Base-by-base conservation (phyloP, 768 basidiomycete genomes). In the Cystofilobasidium capitatum region DNA sequence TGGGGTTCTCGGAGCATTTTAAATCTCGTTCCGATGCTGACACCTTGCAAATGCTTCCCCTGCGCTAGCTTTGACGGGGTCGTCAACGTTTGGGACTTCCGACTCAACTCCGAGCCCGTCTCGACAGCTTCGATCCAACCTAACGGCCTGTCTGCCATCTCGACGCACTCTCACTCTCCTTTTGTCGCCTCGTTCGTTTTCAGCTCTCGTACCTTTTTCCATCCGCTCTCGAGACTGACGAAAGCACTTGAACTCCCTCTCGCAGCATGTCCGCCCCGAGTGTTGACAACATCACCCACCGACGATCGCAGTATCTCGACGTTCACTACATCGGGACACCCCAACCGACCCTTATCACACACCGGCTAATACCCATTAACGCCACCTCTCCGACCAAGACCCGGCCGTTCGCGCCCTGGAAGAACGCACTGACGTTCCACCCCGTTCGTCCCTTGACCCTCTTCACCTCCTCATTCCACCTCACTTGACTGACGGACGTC, bases 71-170 rank as follows among this genome's bases (percentile, higher is more conserved):
- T 90, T 75, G 88, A 89, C 73, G 96, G 96, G 0, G 85, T 89
- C 72, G 87, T 96, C 47, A 88, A 88, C 73, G 77, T 98, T 12
- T 98, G 92, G 87, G 96, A 99, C 77, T 79, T 88, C 36, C 85
- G 96, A 64, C 81, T 83, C 6, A 74, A 79, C 2, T 84, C 87
- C 51, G 77, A 76, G 36, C 82, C 89, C 7, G 74, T 83, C 16
- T 80, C 84, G 58, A 82, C 83, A 44, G 85, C 88, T 82, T 81
- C 86, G 44, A 75, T 84, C 29, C 84, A 87, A 71, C 82, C 83
- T 1, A 78, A 84, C 36, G 91, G 92, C 13, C 79, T 97, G 57
- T 84, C 89, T 13, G 83, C 86, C 1, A 88, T 98, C 71, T 91
- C 96, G 70, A 85, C 89, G 1, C 96, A 99, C 77, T 80, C 86